Evolutionary conservation across 495 filamentous ascomycete species (phyloP).

Genomic region (Penicillium ochrochloron): DNA sequence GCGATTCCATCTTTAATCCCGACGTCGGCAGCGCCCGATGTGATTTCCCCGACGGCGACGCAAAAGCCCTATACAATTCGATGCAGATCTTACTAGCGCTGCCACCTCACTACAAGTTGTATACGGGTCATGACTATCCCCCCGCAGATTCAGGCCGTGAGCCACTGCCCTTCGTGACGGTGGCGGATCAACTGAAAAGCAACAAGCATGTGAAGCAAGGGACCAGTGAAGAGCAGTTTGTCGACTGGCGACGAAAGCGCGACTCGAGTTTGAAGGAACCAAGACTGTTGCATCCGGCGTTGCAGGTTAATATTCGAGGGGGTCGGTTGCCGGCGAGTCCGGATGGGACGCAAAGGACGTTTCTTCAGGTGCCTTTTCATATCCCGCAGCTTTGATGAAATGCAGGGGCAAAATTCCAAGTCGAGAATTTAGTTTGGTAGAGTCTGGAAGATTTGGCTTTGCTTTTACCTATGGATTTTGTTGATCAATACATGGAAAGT

Average conservation of each 20-base stretch:
- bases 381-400: neutral
- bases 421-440: neutral
- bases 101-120: neutral
- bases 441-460: too few relatives aligned
- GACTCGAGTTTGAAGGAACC: neutral
- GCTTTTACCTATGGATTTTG: too few relatives aligned
- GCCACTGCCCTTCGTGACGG: neutral
- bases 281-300: neutral
- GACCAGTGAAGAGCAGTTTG: neutral
- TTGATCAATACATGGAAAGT: too few relatives aligned
- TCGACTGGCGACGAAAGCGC: neutral
- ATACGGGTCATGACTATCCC: neutral
- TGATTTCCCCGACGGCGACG: neutral
- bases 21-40: neutral
- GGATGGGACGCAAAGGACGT: neutral
- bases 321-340: neutral
- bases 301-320: conserved; percentile 1
- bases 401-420: neutral
- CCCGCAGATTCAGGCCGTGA: neutral
- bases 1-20: neutral
- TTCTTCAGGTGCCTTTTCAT: neutral
- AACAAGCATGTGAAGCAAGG: conserved; percentile 1
- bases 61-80: neutral
- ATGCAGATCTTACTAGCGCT: neutral
- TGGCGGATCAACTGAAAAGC: neutral